Base-by-base conservation (phyloP, 2,329 filamentous ascomycete species). In the Coniosporium tulheliwenetii region DNA sequence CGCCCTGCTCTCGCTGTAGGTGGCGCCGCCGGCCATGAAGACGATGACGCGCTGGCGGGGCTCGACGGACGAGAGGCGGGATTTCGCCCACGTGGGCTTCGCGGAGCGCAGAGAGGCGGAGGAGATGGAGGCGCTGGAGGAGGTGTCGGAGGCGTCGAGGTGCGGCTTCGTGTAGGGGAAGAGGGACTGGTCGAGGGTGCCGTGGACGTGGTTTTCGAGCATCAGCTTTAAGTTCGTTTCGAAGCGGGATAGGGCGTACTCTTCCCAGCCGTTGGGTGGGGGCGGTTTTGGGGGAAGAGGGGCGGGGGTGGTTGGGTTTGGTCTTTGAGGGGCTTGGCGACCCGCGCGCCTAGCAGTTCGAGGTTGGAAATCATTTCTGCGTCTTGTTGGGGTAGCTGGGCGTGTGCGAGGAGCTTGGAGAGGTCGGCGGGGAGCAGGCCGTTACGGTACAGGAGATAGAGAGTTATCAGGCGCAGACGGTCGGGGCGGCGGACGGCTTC, bases 21-120 rank as follows among this genome's bases (percentile, higher is more conserved):
- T 96, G 14, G 91, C 91, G 36, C 91, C 91, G 38, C 91, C 91
- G 1, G 89, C 91, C 72, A 96, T 81, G 57, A 94, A 96, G 12
- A 96, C 79, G 44, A 98, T 83, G 41, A 96, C 73, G 40, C 91
- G 78, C 58, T 98, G 91, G 40, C 81, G 77, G 48, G 87, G 93
- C 56, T 96, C 89, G 44, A 70, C 75, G 44, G 67, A 78, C 26
- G 77, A 74, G 37, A 81, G 72, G 36, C 85, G 79, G 8, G 83
- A 80, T 40, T 85, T 84, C 2, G 91, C 91, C 91, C 91, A 98
- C 35, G 87, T 94, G 1, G 89, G 91, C 53, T 94, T 93, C 12
- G 86, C 86, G 8, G 85, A 84, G 43, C 91, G 81, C 16, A 98
- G 71, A 10, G 89, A 96, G 10, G 82, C 58, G 1, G 63, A 59